Evolutionary conservation across 2,329 filamentous ascomycete genomes (phyloP).

Genomic region (Zymoseptoria passerinii): DNA sequence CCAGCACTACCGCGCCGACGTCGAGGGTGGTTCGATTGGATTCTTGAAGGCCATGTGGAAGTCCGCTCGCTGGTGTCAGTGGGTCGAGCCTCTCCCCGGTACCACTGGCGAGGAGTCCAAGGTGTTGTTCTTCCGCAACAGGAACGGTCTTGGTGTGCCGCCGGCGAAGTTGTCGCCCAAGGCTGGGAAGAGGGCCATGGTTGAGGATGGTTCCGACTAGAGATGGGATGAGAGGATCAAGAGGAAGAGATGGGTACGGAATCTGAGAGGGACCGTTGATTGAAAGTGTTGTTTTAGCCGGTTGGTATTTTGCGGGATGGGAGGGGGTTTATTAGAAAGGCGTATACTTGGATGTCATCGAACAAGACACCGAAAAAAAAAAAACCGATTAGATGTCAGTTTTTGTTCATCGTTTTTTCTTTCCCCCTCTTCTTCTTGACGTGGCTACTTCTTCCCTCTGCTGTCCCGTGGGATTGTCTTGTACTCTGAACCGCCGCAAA

Average conservation of each 20-base stretch:
- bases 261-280: not conserved
- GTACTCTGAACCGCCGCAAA: too few species aligned
- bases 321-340: not conserved
- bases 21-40: slow-evolving; percentile 64
- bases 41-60: slow-evolving; percentile 80
- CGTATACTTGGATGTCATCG: not conserved
- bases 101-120: slow-evolving; percentile 73
- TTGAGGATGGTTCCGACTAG: slow-evolving; percentile 15
- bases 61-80: slow-evolving; percentile 82
- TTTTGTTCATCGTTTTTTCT: too few species aligned
- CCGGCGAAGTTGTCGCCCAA: slow-evolving; percentile 32
- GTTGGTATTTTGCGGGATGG: not conserved
- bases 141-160: slow-evolving; percentile 69
- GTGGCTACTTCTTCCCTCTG: too few species aligned
- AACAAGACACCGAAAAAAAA: too few species aligned
- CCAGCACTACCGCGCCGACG: slow-evolving; percentile 82
- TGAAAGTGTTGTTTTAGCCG: not conserved
- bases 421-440: too few species aligned
- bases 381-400: too few species aligned
- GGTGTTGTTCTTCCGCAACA: slow-evolving; percentile 91
- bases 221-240: not conserved
- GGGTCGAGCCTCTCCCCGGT: slow-evolving; percentile 85
- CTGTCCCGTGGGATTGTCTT: too few species aligned
- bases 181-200: slow-evolving; percentile 10
- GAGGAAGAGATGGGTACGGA: not conserved